phyloP scores from a whole-genome alignment of 2,329 filamentous ascomycete species.

The Fusarium dlaminii region DNA sequence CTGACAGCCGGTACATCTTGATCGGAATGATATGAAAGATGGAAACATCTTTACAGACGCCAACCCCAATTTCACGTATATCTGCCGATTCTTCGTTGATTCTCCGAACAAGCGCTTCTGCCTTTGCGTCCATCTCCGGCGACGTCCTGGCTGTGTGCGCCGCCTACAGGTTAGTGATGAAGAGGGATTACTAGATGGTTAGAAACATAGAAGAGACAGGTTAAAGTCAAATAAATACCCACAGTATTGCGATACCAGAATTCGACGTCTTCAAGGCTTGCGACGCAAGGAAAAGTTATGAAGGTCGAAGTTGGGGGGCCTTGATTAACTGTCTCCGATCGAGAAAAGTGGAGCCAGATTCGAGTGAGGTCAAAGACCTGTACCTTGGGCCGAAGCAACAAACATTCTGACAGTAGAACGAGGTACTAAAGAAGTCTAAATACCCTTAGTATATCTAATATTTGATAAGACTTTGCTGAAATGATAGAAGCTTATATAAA shows the following conservation, averaged over 20 bases:
- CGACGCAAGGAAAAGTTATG: too few relatives aligned
- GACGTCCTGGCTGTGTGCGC: too few relatives aligned
- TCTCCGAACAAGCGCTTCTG: rapidly evolving
- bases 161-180: not conserved
- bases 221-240: too few relatives aligned
- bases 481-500: too few relatives aligned
- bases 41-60: not conserved
- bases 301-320: not conserved
- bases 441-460: too few relatives aligned
- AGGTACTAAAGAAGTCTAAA: not conserved
- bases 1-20: rapidly evolving
- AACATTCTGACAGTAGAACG: not conserved
- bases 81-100: not conserved
- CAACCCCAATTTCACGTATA: rapidly evolving
- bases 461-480: too few relatives aligned
- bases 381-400: too few relatives aligned
- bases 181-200: not conserved
- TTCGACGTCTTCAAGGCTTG: too few relatives aligned
- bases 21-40: rapidly evolving
- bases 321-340: not conserved
- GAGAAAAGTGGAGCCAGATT: not conserved
- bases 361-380: too few relatives aligned
- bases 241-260: too few relatives aligned
- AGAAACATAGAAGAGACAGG: not conserved
- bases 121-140: not conserved